These are phyloP conservation scores for Agaricales sp. DNA, from an alignment of 1,284 basidiomycete genomes.

Conservation along the genomic window DNA sequence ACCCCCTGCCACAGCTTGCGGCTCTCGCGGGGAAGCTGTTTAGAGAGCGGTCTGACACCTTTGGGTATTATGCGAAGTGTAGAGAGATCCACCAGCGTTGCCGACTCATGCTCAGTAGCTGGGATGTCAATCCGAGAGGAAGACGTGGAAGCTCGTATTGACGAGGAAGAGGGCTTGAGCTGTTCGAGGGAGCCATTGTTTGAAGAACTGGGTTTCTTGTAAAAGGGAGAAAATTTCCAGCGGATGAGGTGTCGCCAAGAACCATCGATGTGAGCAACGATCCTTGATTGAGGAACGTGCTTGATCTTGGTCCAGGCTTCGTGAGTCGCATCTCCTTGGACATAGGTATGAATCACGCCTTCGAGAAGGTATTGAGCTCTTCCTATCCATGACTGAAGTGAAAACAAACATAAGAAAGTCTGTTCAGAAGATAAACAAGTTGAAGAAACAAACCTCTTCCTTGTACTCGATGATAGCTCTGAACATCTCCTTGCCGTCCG, in stretches of 20 bases:
- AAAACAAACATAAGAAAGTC: conserved; percentile 4
- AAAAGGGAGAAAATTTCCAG: conserved; percentile 60
- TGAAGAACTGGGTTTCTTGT: conserved; percentile 26
- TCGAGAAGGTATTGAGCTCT: conserved; percentile 83
- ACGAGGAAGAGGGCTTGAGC: conserved; percentile 26
- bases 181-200: conserved; percentile 31
- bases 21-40: conserved; percentile 78
- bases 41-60: conserved; percentile 70
- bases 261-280: conserved; percentile 82
- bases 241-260: conserved; percentile 80
- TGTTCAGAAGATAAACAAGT: conserved; percentile 2
- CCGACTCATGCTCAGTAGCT: conserved; percentile 43
- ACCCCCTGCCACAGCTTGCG: conserved; percentile 86
- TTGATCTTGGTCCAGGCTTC: conserved; percentile 83
- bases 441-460: conserved; percentile 70
- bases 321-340: conserved; percentile 47
- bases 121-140: conserved; percentile 22
- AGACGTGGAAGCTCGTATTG: conserved; percentile 19
- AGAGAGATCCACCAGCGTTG: conserved; percentile 70
- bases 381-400: conserved; percentile 78
- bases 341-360: conserved; percentile 82
- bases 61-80: conserved; percentile 75
- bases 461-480: conserved; percentile 89
- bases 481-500: conserved; percentile 50
- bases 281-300: conserved; percentile 73